Percentiles rank a stretch among this genome's conserved stretches.
These are phyloP conservation scores for Ustilago hordei DNA, from an alignment of 1,284 basidiomycete genomes.

Conservation along the genomic window DNA sequence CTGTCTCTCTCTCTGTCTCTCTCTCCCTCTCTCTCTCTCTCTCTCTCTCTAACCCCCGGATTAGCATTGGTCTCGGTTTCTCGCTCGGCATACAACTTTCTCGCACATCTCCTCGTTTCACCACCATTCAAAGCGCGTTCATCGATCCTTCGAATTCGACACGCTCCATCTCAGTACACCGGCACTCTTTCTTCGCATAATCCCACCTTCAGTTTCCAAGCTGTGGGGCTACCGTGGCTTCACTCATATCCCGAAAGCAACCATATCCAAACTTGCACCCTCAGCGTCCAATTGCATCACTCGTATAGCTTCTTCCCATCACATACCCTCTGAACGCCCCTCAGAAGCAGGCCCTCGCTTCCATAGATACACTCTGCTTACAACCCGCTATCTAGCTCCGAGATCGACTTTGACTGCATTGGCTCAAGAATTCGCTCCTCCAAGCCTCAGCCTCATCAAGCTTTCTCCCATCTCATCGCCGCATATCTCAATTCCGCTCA, in stretches of 20 bases:
- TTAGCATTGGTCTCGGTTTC: not conserved
- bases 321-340: not conserved
- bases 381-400: not conserved
- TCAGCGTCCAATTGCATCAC: constrained; percentile 3
- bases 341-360: not conserved
- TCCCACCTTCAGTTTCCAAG: not conserved
- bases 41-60: not conserved
- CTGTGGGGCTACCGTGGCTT: not conserved
- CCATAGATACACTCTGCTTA: not conserved
- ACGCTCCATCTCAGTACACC: not conserved
- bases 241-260: not conserved
- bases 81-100: constrained; percentile 1
- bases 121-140: not conserved
- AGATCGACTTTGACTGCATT: not conserved
- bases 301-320: constrained; percentile 4
- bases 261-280: not conserved
- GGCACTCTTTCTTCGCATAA: constrained; percentile 1
- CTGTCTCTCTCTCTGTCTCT: no score
- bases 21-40: no score
- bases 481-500: not conserved
- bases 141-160: not conserved
- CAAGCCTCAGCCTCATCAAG: no score
- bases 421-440: not conserved
- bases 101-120: not conserved
- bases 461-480: not conserved